Evolutionary conservation across 169 alveolate genomes (phyloP), one percentile per base, ranked within the genome.

Genomic region (Cyclospora cayetanensis): DNA sequence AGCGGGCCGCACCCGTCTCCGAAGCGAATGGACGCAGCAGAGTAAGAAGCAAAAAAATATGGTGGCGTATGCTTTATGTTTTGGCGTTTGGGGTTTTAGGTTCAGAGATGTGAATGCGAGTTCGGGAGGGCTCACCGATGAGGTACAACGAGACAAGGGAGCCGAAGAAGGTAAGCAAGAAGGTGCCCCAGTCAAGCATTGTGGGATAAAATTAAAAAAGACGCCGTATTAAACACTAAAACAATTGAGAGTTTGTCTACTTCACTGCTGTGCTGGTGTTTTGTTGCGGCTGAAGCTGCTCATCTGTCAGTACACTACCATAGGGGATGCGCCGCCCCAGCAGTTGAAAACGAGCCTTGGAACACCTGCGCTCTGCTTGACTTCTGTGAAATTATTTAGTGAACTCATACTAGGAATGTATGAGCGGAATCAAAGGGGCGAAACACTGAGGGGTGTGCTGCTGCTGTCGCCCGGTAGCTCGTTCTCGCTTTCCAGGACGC

Each of bases 61-160:
- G n/a, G n/a, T n/a, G 41, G 35, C 31, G n/a, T 9, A 68, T 42
- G 80, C 52, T 68, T 68, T 68, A 68, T 42, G 80, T 42, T 68
- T 31, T 68, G 35, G 80, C 52, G 80, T 68, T 68, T 68, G 35
- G 80, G 80, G 80, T 68, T 68, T 68, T 34, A 46, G 80, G 80
- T 68, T 68, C 35, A 1, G n/a, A n/a, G n/a, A n/a, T n/a, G n/a
- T n/a, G n/a, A n/a, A n/a, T n/a, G n/a, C n/a, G n/a, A n/a, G n/a
- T n/a, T n/a, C n/a, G n/a, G n/a, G 52, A 2, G 2, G 37, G 80
- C 80, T 68, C 46, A 68, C 80, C 80, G 43, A 68, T 68, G 50
- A 68, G 80, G 80, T 68, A 68, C 27, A 68, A 27, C 52, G 80
- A 68, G 46, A 68, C 80, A 34, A 68, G 80, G 22, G 80, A 68